These are phyloP conservation scores for Leishmania mexicana DNA, from an alignment of 208 protist species.

Conservation along the genomic window DNA sequence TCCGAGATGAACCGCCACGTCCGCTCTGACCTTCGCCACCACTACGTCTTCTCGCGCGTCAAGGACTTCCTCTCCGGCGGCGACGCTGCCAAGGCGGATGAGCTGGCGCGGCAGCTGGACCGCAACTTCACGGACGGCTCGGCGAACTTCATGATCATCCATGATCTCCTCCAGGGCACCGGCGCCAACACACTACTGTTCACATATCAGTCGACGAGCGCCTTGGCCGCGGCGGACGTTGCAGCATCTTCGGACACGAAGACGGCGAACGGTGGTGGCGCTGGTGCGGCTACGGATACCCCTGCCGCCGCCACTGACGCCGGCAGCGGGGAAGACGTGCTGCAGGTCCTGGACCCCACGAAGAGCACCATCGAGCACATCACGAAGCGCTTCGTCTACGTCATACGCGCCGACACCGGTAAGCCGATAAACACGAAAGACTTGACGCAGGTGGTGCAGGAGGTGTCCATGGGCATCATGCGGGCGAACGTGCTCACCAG, in stretches of 20 bases:
- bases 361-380: conserved; percentile 67
- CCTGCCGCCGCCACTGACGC: conserved; percentile 14
- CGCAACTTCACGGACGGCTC: conserved; percentile 83
- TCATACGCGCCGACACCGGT: conserved; percentile 56
- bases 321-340: conserved; percentile 48
- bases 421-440: conserved; percentile 82
- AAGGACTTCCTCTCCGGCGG: conserved; percentile 89
- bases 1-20: conserved; percentile 29
- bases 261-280: conserved; percentile 4
- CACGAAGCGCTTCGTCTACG: conserved; percentile 83
- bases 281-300: not conserved
- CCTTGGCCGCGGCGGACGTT: conserved; percentile 7
- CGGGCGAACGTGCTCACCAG: conserved; percentile 82
- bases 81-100: conserved; percentile 60
- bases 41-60: conserved; percentile 87
- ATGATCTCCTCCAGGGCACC: conserved; percentile 82
- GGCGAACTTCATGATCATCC: conserved; percentile 84
- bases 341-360: conserved; percentile 71
- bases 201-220: conserved; percentile 68
- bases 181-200: conserved; percentile 84
- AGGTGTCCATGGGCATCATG: conserved; percentile 86
- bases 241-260: conserved; percentile 8
- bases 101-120: conserved; percentile 71
- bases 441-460: conserved; percentile 73
- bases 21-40: conserved; percentile 80